A percentile compares a stretch with the other conserved stretches of the same genome.
These are phyloP conservation scores for Phaffia tasmanica DNA, from an alignment of 768 basidiomycete species.

Conservation along the genomic window DNA sequence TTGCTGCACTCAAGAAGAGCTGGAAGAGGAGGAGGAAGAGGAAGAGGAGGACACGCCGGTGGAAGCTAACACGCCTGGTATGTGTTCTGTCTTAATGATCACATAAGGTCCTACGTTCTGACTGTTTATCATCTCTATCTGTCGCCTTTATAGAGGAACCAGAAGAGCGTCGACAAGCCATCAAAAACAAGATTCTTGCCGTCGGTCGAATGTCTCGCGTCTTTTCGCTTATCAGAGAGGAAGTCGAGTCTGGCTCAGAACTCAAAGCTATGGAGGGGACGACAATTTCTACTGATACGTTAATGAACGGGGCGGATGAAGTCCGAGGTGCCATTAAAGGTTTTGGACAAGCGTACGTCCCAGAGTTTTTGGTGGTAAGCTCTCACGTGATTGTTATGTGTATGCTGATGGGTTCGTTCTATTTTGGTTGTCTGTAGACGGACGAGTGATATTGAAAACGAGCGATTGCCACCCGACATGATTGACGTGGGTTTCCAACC, in stretches of 20 bases:
- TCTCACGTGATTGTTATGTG: not conserved
- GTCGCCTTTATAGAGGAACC: slow-evolving; percentile 33
- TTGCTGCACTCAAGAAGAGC: slow-evolving; percentile 90
- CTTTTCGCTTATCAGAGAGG: slow-evolving; percentile 92
- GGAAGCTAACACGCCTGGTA: slow-evolving; percentile 25
- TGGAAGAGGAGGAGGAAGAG: slow-evolving; percentile 70
- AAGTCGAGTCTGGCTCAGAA: slow-evolving; percentile 93
- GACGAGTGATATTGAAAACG: slow-evolving; percentile 97
- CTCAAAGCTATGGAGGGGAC: slow-evolving; percentile 82
- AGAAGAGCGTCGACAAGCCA: slow-evolving; percentile 58
- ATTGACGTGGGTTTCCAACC: slow-evolving; percentile 62
- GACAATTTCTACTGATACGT: slow-evolving; percentile 57
- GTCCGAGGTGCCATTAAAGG: slow-evolving; percentile 88
- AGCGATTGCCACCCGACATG: slow-evolving; percentile 90
- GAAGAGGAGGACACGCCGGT: slow-evolving; percentile 28
- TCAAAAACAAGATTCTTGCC: slow-evolving; percentile 98
- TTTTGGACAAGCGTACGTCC: slow-evolving; percentile 87
- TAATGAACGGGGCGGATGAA: slow-evolving; percentile 81
- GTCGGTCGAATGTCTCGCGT: slow-evolving; percentile 94
- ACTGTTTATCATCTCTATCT: too few relatives aligned
- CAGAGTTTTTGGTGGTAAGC: not conserved
- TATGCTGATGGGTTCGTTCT: not conserved
- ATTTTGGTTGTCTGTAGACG: slow-evolving; percentile 46
- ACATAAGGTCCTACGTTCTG: not conserved
- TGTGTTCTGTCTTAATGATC: slow-evolving; percentile 30